phyloP scores from a whole-genome alignment of 192 early-diverging fungal genomes.

The Coemansia aciculifera region DNA sequence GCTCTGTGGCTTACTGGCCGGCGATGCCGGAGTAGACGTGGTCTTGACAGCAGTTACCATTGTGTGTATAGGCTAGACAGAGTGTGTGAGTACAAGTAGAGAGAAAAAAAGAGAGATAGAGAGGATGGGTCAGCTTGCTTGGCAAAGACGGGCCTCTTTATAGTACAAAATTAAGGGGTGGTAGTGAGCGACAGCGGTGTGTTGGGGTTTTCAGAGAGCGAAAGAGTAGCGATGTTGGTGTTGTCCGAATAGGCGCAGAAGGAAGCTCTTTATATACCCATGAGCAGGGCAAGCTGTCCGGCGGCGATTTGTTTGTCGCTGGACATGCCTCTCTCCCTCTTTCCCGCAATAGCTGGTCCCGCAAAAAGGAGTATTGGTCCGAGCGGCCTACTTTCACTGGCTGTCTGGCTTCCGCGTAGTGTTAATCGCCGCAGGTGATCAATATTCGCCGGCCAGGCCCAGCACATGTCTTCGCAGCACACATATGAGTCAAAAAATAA shows the following conservation, averaged over 20 bases:
- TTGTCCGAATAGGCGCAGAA: background rate
- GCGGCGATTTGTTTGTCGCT: conserved; percentile 3
- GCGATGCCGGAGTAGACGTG: conserved; percentile 5
- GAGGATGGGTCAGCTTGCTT: conserved; percentile 8
- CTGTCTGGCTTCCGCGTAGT: background rate
- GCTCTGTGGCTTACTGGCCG: conserved; percentile 28
- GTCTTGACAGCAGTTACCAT: conserved; percentile 36
- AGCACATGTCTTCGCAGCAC: conserved; percentile 5
- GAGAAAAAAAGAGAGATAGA: background rate
- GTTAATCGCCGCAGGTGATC: conserved; percentile 7
- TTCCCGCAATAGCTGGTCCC: background rate
- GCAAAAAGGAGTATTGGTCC: too few relatives aligned
- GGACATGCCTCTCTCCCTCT: background rate
- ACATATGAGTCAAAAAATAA: background rate
- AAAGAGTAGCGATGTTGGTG: background rate
- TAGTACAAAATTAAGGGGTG: conserved; percentile 11
- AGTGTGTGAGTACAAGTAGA: conserved; percentile 5
- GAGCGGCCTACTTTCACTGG: background rate
- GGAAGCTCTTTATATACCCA: conserved; percentile 4
- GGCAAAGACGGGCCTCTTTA: background rate
- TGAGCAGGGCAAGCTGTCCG: background rate
- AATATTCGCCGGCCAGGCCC: conserved; percentile 2
- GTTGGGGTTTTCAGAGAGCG: conserved; percentile 6
- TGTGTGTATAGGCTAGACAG: conserved; percentile 26
- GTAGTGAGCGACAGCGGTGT: background rate